Evolutionary conservation across 2,329 filamentous ascomycete genomes (phyloP).

Genomic region (Colletotrichum tamarilloi): DNA sequence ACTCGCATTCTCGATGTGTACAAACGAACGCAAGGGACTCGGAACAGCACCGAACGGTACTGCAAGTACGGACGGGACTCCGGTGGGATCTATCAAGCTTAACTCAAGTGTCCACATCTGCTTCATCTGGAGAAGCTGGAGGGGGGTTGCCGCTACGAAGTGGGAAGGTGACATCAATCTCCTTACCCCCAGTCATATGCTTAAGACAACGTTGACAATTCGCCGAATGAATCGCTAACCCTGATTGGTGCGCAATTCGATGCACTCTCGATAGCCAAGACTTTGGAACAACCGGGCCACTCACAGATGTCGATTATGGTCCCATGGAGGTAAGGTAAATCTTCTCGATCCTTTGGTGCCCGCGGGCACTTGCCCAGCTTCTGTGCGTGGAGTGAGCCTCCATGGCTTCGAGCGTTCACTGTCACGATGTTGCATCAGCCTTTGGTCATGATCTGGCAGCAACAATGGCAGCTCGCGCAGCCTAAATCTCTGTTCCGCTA

Average conservation of each 20-base stretch:
- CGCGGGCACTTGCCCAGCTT: too few species aligned
- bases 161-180: constrained; percentile 13
- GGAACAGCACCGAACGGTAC: neutral
- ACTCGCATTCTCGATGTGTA: neutral
- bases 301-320: neutral
- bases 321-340: too few species aligned
- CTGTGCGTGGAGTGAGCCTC: too few species aligned
- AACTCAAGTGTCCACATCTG: too few species aligned
- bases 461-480: neutral
- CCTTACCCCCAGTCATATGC: too few species aligned
- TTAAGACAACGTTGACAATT: too few species aligned
- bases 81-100: neutral
- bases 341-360: too few species aligned
- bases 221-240: neutral
- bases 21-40: neutral
- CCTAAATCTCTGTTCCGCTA: neutral
- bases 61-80: constrained; percentile 9
- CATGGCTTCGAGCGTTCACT: too few species aligned
- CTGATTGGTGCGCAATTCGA: constrained; percentile 10
- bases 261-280: neutral
- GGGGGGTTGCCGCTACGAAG: neutral
- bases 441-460: neutral
- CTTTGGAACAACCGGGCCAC: neutral
- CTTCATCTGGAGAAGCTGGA: too few species aligned
- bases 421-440: neutral